Conservation (phyloP, 768 basidiomycete genomes). For the Suillus luteus region DNA sequence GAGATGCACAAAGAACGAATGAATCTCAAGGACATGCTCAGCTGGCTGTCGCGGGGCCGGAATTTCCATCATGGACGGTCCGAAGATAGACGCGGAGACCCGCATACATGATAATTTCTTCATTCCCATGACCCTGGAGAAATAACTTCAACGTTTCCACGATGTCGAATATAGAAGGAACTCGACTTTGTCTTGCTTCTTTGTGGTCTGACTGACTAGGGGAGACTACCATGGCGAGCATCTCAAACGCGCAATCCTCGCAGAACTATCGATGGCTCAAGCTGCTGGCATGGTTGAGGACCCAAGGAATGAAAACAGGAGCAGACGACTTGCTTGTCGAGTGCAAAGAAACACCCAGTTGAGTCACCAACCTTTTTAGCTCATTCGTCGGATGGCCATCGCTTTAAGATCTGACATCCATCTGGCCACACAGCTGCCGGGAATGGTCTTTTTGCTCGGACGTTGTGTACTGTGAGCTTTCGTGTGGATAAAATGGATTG, state of each 20-base stretch:
- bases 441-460: slow-evolving; percentile 64
- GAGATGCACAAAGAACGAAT: slow-evolving; percentile 7
- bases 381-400: not conserved
- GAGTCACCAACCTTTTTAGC: not conserved
- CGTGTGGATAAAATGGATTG: not conserved
- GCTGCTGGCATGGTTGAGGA: slow-evolving; percentile 55
- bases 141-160: slow-evolving; percentile 5
- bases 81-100: slow-evolving; percentile 15
- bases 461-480: slow-evolving; percentile 43
- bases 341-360: slow-evolving; percentile 46
- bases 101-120: not conserved
- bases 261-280: slow-evolving; percentile 40
- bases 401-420: not conserved
- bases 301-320: slow-evolving; percentile 46
- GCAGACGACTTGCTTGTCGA: slow-evolving; percentile 47
- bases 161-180: slow-evolving; percentile 5
- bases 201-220: too few relatives aligned
- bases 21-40: not conserved
- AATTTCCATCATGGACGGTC: slow-evolving; percentile 10
- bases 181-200: too few relatives aligned
- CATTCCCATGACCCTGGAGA: slow-evolving; percentile 15
- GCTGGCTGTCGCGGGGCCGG: slow-evolving; percentile 6
- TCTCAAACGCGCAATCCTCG: slow-evolving; percentile 7
- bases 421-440: slow-evolving; percentile 51
- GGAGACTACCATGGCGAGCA: slow-evolving; percentile 11